Evolutionary conservation across 331 rosid genomes (phyloP).

Genomic region (Prunus yedoensis): DNA sequence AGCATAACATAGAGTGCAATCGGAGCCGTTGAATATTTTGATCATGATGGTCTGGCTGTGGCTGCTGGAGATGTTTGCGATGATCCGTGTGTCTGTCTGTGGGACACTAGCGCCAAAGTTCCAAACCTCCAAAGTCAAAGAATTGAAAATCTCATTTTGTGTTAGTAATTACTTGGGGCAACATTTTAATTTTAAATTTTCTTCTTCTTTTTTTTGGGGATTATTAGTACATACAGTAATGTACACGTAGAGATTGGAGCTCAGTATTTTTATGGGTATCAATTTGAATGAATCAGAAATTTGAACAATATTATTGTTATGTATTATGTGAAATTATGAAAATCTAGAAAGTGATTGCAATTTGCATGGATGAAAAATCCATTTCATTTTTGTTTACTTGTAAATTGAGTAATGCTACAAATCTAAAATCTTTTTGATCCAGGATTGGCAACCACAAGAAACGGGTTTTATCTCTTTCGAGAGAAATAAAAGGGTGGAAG

Average conservation of each 20-base stretch:
- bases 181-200: not conserved
- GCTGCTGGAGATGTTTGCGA: constrained; percentile 12
- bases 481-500: too few species aligned
- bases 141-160: not conserved
- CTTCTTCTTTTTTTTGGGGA: too few species aligned
- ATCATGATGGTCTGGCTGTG: not conserved
- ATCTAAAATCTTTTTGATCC: too few species aligned
- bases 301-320: not conserved
- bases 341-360: not conserved
- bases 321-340: not conserved
- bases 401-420: too few species aligned
- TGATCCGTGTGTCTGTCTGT: not conserved
- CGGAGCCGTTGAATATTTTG: constrained; percentile 27
- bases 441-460: too few species aligned
- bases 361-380: not conserved
- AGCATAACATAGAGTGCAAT: not conserved
- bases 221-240: not conserved
- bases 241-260: constrained; percentile 7
- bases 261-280: constrained; percentile 24
- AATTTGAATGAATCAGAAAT: not conserved
- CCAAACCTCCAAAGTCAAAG: not conserved
- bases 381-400: too few species aligned
- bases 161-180: not conserved
- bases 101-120: constrained; percentile 14
- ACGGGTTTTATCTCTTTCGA: too few species aligned